Percentiles rank a stretch among this genome's conserved stretches.
phyloP scores from a whole-genome alignment of 441 rosid species.

The Raphanus hybrid region DNA sequence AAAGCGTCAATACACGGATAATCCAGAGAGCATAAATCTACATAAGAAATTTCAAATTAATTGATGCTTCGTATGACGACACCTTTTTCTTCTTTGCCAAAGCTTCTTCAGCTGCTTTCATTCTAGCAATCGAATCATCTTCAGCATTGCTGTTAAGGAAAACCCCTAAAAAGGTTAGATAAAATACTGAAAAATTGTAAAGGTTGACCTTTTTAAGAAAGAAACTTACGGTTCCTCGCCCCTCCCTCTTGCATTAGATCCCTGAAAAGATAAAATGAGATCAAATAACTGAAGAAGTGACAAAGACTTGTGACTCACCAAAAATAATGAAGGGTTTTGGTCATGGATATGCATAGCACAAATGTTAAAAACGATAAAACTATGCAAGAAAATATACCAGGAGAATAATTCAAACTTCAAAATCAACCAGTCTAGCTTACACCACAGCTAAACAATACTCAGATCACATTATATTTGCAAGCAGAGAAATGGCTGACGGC shows the following conservation, averaged over 20 bases:
- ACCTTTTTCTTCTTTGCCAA: conserved; percentile 82
- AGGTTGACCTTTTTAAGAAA: conserved; percentile 15
- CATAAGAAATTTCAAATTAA: not conserved
- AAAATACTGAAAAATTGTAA: conserved; percentile 22
- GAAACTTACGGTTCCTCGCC: conserved; percentile 46
- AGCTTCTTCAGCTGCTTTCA: conserved; percentile 92
- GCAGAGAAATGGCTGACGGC: conserved; percentile 10
- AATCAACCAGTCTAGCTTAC: not conserved
- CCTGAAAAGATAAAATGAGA: conserved; percentile 50
- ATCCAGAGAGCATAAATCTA: conserved; percentile 22
- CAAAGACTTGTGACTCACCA: not conserved
- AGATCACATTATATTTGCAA: conserved; percentile 5
- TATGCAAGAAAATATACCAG: not conserved
- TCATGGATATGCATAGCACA: not conserved
- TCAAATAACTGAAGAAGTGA: conserved; percentile 21
- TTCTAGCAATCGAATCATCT: conserved; percentile 72
- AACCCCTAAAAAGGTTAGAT: conserved; percentile 25
- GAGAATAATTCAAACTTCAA: not conserved
- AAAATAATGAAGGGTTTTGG: not conserved
- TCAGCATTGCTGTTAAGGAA: conserved; percentile 58
- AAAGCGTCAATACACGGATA: conserved; percentile 17
- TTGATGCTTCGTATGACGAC: conserved; percentile 1
- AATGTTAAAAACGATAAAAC: not conserved
- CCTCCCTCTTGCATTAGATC: conserved; percentile 48
- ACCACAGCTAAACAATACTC: too few species aligned